Evolutionary conservation across 352 stramenopile genomes (phyloP).

Genomic region (Thraustotheca clavata): DNA sequence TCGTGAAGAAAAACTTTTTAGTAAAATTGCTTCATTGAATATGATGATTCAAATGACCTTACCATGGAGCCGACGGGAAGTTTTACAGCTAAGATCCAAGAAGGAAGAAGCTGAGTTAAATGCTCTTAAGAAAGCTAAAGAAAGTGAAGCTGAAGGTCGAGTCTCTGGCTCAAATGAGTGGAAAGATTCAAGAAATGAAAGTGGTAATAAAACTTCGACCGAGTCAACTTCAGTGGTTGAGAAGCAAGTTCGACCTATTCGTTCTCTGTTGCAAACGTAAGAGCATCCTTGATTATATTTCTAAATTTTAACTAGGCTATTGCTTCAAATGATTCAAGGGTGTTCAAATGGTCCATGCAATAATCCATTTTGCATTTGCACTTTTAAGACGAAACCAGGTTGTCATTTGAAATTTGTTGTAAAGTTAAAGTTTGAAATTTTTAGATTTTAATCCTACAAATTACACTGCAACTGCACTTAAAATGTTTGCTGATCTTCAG

Average conservation of each 20-base stretch:
- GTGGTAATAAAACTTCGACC: constrained; percentile 27
- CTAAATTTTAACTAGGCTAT: neutral
- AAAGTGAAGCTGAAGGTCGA: constrained; percentile 49
- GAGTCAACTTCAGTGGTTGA: neutral
- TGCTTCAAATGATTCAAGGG: neutral
- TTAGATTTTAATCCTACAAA: constrained; percentile 13
- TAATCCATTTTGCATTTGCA: constrained; percentile 10
- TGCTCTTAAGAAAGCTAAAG: constrained; percentile 27
- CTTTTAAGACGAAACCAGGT: neutral
- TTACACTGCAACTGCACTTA: neutral
- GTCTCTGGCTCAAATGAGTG: constrained; percentile 73
- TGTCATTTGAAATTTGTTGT: neutral
- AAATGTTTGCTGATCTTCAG: neutral
- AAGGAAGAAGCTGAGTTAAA: constrained; percentile 44
- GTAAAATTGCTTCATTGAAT: constrained; percentile 51
- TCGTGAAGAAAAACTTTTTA: constrained; percentile 50
- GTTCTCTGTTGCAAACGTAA: neutral
- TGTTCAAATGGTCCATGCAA: neutral
- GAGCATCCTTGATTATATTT: no score
- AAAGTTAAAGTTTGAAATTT: neutral
- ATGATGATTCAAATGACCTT: constrained; percentile 26
- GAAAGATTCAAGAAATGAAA: constrained; percentile 62
- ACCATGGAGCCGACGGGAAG: constrained; percentile 26
- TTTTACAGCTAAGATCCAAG: constrained; percentile 29
- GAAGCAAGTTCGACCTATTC: neutral